Evolutionary conservation across 495 filamentous ascomycete species (phyloP), one percentile per base, ranked within the genome.

Genomic region (Daldinia grandis): DNA sequence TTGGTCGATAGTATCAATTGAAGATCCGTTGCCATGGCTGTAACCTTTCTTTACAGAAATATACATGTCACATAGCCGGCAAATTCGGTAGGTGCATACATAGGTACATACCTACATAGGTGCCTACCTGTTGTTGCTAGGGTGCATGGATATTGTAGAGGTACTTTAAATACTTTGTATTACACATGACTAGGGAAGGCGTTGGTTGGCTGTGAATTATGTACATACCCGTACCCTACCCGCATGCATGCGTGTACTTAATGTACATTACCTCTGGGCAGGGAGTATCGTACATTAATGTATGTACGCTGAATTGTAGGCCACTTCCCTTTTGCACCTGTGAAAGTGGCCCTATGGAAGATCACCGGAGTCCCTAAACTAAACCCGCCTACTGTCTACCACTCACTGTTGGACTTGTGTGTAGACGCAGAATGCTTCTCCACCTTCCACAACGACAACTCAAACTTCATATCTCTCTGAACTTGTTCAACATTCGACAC

Each of bases 381-480:
- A 64, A 71, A 40, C 62, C 30, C 33, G 42, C 35, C 58, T 61
- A 69, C 49, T 30, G 61, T n/a, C 58, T 25, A n/a, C 37, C 1
- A 35, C 33, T 35, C 31, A 14, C 33, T 35, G 33, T 4, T 35
- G 33, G 33, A n/a, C 33, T 35, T 38, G 64, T 57, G 33, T 47
- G 42, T 47, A 47, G 42, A 47, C 42, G 42, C 42, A 21, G 21
- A 21, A 47, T 7, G 42, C 28, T 69, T 73, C 71, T 73, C 71
- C 71, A 73, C 71, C 69, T 73, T 73, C 61, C 71, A 73, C 66
- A 69, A 73, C 71, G 71, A 73, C 70, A 69, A 73, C 70, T 69
- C 66, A 68, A 72, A 64, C 66, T 69, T 69, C 56, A 62, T 71
- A 59, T 58, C 54, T 71, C 47, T 58, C 54, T 50, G 47, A 60